A percentile compares a stretch with the other conserved stretches of the same genome.
Evolutionary conservation across 1,284 basidiomycete genomes (phyloP).

Genomic region (Fistulinella cinereoalba): DNA sequence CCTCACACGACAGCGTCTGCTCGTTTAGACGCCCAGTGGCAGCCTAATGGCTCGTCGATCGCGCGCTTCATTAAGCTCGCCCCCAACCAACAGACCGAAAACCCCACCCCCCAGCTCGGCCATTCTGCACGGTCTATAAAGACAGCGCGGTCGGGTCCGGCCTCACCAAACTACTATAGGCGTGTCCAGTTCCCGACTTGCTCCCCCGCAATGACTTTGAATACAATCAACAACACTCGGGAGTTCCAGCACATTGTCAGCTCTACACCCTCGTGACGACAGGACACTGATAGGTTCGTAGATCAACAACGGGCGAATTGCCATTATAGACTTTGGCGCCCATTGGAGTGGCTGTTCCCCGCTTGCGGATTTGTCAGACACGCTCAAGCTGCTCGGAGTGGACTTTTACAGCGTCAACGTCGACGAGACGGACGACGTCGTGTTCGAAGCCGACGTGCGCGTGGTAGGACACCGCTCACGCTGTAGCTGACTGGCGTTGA

Average conservation of each 20-base stretch:
- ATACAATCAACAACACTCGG: constrained; percentile 15
- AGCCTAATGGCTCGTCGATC: too few relatives aligned
- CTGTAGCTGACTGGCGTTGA: too few relatives aligned
- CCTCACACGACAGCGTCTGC: too few relatives aligned
- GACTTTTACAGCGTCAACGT: constrained; percentile 26
- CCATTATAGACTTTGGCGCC: constrained; percentile 24
- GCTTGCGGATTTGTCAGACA: constrained; percentile 20
- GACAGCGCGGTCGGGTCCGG: too few relatives aligned
- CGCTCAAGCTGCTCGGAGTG: constrained; percentile 25
- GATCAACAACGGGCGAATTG: constrained; percentile 28
- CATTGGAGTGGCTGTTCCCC: constrained; percentile 10
- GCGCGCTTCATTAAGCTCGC: too few relatives aligned
- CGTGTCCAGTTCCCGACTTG: too few relatives aligned
- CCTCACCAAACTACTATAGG: too few relatives aligned
- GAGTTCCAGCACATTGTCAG: constrained; percentile 22
- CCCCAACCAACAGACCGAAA: too few relatives aligned
- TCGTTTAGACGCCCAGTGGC: too few relatives aligned
- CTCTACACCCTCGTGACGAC: not conserved
- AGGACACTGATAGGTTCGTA: not conserved
- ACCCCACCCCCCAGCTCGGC: too few relatives aligned
- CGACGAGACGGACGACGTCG: constrained; percentile 28
- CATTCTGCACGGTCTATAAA: too few relatives aligned
- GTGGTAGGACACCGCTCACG: constrained; percentile 21
- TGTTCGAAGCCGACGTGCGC: constrained; percentile 27
- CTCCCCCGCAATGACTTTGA: constrained; percentile 16